Conservation (phyloP, 2,329 filamentous ascomycete species). For the Botrytis medusae region DNA sequence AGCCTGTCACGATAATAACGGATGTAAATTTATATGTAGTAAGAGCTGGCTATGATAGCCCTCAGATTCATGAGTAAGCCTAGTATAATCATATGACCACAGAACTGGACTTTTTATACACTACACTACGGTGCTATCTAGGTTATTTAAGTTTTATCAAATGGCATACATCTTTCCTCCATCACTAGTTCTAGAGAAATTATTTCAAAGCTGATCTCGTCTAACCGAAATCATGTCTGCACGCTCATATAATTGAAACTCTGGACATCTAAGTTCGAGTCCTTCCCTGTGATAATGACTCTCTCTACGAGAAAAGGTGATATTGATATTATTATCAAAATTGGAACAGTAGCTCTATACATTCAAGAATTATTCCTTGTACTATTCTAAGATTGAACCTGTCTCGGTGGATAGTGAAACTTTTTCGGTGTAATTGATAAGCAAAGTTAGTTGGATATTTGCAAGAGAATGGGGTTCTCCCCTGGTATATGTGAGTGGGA, state of each 20-base stretch:
- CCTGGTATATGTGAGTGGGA: not conserved
- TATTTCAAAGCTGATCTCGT: not conserved
- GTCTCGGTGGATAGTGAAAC: not conserved
- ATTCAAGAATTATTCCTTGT: not conserved
- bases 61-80: too few species aligned
- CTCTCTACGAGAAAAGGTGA: not conserved
- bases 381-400: not conserved
- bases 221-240: fast-evolving
- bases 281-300: not conserved
- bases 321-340: not conserved
- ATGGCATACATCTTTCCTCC: not conserved
- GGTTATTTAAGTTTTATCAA: not conserved
- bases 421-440: not conserved
- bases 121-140: not conserved
- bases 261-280: not conserved
- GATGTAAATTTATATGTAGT: not conserved
- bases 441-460: not conserved
- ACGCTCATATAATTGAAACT: not conserved
- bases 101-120: not conserved
- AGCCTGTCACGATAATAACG: not conserved
- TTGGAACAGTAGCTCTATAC: too few species aligned
- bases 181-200: fast-evolving
- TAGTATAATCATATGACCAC: too few species aligned
- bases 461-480: not conserved
- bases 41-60: not conserved